Base-by-base conservation (phyloP, 352 stramenopile genomes). In the Phytophthora megakarya region DNA sequence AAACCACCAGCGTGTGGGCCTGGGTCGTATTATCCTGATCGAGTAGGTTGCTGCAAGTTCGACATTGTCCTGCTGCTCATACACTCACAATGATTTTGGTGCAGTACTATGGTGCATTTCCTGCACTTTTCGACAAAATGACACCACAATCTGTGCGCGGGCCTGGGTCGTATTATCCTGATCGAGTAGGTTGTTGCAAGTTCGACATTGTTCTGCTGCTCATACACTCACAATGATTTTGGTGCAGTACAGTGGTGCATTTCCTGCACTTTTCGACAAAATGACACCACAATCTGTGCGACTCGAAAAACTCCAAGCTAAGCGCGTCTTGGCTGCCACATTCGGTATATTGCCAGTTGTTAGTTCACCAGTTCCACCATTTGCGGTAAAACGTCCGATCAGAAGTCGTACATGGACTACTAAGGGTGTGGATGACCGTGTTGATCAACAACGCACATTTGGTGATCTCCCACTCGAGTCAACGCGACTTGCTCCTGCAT, bases 41-140 rank as follows among this genome's bases (percentile, higher is more conserved):
- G 60, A 47, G 80, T 73, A 37, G 1, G 32, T 23, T 3, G 18
- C 25, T 21, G 19, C 25, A 38, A 7, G 37, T 35, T 44, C 54
- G 3, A 11, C 8, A 35, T 35, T 35, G 30, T 35, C 30, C 2
- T 35, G 3, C 8, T 35, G 3, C 13, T 35, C 30, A 11, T 35
- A 11, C 30, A 21, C 28, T 60, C 18, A 55, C 38, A 0, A 40
- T 16, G 10, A 22, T 35, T 25, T 46, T 44, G n/a, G 23, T 55
- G 32, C 12, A 89, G 80, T 85, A 73, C 43, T 65, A 70, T 10
- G 76, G 76, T 21, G 78, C 78, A 3, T 89, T 89, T 51, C 58
- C 78, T 7, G 26, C 74, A 23, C 61, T 86, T 4, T 73, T 78
- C 2, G 61, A 81, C 10, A 79, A 67, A n/a, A 63, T 61, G 19